Base-by-base conservation (phyloP, 169 alveolate species). In the Ichthyophthirius multifiliis region DNA sequence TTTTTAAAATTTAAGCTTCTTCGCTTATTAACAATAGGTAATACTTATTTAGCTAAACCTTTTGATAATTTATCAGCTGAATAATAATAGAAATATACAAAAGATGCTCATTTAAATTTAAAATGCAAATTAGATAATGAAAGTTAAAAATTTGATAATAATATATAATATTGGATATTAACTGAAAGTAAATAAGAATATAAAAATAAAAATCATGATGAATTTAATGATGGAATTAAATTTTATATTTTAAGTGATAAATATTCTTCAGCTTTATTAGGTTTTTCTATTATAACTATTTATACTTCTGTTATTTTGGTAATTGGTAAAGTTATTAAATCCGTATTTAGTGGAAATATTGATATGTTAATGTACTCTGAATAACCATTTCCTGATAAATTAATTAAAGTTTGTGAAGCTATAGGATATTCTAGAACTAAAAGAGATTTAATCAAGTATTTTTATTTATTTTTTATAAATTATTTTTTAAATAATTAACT, bases 271-370 rank as follows among this genome's bases (percentile, higher is more conserved):
- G 67, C 63, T 35, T 32, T 67, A 48, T 13, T 43, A 43, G 80
- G 86, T 15, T 81, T 71, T 32, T 71, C 82, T n/a, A 39, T 81
- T 9, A 81, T 81, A 4, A 81, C 86, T 18, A 81, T 81, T 39
- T 81, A 81, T 55, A 81, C 86, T 23, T 71, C 86, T 7, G 80
- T 81, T 7, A 73, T 81, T 10, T 37, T 81, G 4, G 15, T 81
- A 0, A 81, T 81, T 48, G 81, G 81, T 12, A 30, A 35, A 39
- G 45, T 23, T 5, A 71, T 81, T 3, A 81, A 76, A 55, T 43
- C 80, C 27, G 43, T 71, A 1, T 81, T 67, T 44, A 41, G 80
- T 16, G 79, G 82, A 9, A 12, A 46, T 18, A 67, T 81, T 31
- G 43, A 39, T 15, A 18, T 47, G 20, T 48, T 81, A 63, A 65